A percentile compares a stretch with the other conserved stretches of the same genome.
Conservation (phyloP, 2,329 filamentous ascomycete species). For the Helotiales sp. region DNA sequence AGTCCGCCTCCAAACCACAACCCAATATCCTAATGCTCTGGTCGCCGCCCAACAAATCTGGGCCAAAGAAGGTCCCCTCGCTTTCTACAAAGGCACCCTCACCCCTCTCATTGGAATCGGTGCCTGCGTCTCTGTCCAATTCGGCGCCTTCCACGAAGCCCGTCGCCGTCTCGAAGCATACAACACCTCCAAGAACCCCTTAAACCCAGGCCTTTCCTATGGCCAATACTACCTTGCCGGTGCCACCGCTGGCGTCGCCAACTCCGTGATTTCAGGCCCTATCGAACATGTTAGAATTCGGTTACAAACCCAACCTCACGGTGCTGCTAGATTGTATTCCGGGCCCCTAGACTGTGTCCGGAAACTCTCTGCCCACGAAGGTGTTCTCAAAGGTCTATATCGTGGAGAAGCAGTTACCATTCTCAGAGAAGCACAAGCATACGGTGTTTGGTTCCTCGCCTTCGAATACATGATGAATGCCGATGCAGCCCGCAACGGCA, state of each 20-base stretch:
- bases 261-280: constrained; percentile 82
- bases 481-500: constrained; percentile 75
- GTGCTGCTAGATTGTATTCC: constrained; percentile 71
- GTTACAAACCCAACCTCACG: constrained; percentile 94
- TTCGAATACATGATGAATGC: constrained; percentile 97
- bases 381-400: constrained; percentile 74
- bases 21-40: constrained; percentile 76
- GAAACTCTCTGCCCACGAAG: constrained; percentile 70
- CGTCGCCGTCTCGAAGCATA: constrained; percentile 79
- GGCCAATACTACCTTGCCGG: constrained; percentile 86
- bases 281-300: constrained; percentile 98
- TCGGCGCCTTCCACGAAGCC: constrained; percentile 93
- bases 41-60: constrained; percentile 82
- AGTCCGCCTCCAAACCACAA: constrained; percentile 89
- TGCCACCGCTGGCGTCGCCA: constrained; percentile 89
- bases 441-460: constrained; percentile 91
- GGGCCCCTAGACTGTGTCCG: constrained; percentile 89
- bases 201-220: constrained; percentile 63
- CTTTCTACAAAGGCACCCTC: constrained; percentile 98
- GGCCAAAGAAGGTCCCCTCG: constrained; percentile 80
- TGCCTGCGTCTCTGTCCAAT: constrained; percentile 97
- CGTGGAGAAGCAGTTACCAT: constrained; percentile 85
- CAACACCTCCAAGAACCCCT: constrained; percentile 53
- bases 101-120: constrained; percentile 95
- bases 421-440: constrained; percentile 87